Evolutionary conservation across 176 grass and related monocot species (phyloP).

Genomic region (Carex scoparia): DNA sequence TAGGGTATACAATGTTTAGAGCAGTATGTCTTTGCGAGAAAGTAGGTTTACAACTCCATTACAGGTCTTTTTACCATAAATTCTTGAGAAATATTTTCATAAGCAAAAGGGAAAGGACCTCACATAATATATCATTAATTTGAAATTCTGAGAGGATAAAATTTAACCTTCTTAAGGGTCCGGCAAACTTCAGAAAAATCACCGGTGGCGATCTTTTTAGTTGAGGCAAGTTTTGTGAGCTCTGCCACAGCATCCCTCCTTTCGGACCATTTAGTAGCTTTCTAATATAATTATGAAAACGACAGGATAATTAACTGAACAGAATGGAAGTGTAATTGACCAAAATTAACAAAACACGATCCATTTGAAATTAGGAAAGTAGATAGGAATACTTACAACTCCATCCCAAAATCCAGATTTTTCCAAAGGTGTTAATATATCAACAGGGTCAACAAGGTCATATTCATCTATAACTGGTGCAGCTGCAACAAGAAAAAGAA

Average conservation of each 20-base stretch:
- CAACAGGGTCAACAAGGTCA: slow-evolving; percentile 96
- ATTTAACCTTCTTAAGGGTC: slow-evolving; percentile 84
- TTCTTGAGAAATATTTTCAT: not conserved
- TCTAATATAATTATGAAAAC: slow-evolving; percentile 41
- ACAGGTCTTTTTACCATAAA: not conserved
- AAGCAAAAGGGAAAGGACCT: slow-evolving; percentile 12
- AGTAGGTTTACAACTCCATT: slow-evolving; percentile 1
- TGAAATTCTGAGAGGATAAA: slow-evolving; percentile 14
- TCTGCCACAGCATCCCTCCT: slow-evolving; percentile 97
- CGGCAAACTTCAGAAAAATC: slow-evolving; percentile 96
- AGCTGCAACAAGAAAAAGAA: slow-evolving; percentile 44
- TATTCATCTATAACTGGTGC: slow-evolving; percentile 92
- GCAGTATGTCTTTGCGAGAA: not conserved
- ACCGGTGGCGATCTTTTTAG: slow-evolving; percentile 85
- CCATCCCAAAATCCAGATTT: slow-evolving; percentile 99
- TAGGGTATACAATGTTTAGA: not conserved
- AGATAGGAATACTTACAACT: slow-evolving; percentile 53
- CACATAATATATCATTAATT: not conserved
- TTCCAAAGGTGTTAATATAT: slow-evolving; percentile 89
- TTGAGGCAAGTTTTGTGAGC: slow-evolving; percentile 89
- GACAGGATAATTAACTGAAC: slow-evolving; percentile 8
- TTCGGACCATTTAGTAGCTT: slow-evolving; percentile 99
- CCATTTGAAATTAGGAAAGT: not conserved
- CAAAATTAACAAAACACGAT: slow-evolving; percentile 19
- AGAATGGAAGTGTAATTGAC: slow-evolving; percentile 16